Base-by-base conservation (phyloP, 108 stramenopile species). In the Cyclotella kingstonii region DNA sequence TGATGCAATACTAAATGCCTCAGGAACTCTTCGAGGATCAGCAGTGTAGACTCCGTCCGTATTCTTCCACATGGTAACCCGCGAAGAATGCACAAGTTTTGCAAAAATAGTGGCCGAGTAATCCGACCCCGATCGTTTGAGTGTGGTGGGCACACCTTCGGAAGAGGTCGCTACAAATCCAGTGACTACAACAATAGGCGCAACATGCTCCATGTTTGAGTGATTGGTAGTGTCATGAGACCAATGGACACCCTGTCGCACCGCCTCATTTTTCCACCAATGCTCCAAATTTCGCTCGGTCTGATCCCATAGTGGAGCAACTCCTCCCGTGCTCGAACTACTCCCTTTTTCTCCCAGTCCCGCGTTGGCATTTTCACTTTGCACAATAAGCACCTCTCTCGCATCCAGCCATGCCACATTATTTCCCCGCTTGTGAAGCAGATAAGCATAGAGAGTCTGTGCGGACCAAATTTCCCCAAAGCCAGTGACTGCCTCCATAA, bases 381-480 rank as follows among this genome's bases (percentile, higher is more conserved):
- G 81, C 18, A 94, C 93, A 31, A 87, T 65, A 27, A 94, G 66
- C 14, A 94, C 85, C 21, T 85, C 78, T 58, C 90, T 38, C 11
- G 93, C 93, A 77, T 95, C 87, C 58, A 95, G 53, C 87, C 82
- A 91, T 26, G 76, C 85, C 29, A 61, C 63, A 21, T 61, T 73
- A 6, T 67, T 51, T 4, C 68, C 74, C 49, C 52, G n/a, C 11
- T 76, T 54, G 23, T 79, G 63, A 14, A 86, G n/a, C n/a, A n/a
- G 39, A 66, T 89, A 94, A 30, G 79, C 83, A 54, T 88, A 67
- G 40, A 90, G 49, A 23, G 88, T 87, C 63, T 84, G 85, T 0
- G 91, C 91, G n/a, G 76, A 79, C 94, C 94, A 95, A 54, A 86
- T 86, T 66, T 95, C 94, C 6, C 94, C 94, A 68, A 73, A 93